Conservation (phyloP, 2,329 filamentous ascomycete genomes). For the Sclerotinia borealis region DNA sequence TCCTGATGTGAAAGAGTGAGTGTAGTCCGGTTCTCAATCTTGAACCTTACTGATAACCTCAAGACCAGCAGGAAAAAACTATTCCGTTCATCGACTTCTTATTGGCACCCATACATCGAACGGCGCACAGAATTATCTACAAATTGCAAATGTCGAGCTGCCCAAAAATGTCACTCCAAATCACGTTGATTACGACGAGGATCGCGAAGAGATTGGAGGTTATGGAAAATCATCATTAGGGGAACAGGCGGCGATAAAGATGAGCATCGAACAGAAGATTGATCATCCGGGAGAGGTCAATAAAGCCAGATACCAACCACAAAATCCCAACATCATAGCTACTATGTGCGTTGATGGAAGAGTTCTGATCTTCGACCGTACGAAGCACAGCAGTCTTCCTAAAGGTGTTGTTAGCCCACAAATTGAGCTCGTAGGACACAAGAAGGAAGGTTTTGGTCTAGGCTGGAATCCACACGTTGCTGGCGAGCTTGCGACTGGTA, state of each 20-base stretch:
- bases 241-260: slow-evolving; percentile 70
- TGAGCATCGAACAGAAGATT: slow-evolving; percentile 91
- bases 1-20: slow-evolving; percentile 78
- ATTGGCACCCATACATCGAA: slow-evolving; percentile 93
- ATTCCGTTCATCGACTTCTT: slow-evolving; percentile 79
- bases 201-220: slow-evolving; percentile 87
- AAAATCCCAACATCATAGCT: slow-evolving; percentile 94
- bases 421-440: slow-evolving; percentile 71
- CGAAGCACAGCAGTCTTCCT: slow-evolving; percentile 80
- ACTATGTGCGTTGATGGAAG: slow-evolving; percentile 84
- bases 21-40: not conserved
- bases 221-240: slow-evolving; percentile 66
- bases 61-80: slow-evolving; percentile 75
- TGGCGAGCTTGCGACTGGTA: slow-evolving; percentile 81
- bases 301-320: slow-evolving; percentile 95
- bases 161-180: slow-evolving; percentile 72
- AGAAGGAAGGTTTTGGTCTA: slow-evolving; percentile 82
- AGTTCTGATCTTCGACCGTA: slow-evolving; percentile 91
- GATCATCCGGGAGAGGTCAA: slow-evolving; percentile 96
- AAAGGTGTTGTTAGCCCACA: slow-evolving; percentile 47
- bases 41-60: slow-evolving; percentile 4
- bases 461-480: slow-evolving; percentile 80
- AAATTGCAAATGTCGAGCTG: slow-evolving; percentile 90
- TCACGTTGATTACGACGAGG: slow-evolving; percentile 81
- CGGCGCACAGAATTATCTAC: slow-evolving; percentile 80